A percentile compares a stretch with the other conserved stretches of the same genome.
These are phyloP conservation scores for Caryopteris hybrid DNA, from an alignment of 305 asterid genomes.

Conservation along the genomic window DNA sequence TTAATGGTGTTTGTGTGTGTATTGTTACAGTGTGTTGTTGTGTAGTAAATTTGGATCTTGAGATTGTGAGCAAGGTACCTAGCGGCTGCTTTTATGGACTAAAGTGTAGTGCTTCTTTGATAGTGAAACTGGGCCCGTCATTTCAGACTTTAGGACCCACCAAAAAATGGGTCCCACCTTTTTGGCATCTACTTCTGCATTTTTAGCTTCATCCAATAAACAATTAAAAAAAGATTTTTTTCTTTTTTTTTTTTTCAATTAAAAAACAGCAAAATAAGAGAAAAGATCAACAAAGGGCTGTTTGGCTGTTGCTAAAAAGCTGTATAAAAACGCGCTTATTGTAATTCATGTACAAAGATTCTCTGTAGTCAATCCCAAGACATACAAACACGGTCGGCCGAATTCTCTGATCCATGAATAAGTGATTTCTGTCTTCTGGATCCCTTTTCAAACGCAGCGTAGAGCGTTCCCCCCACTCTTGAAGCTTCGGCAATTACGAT, in stretches of 20 bases:
- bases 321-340: neutral
- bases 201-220: conserved; percentile 2
- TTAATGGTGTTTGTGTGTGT: conserved; percentile 14
- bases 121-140: conserved; percentile 34
- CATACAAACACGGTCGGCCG: no score
- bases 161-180: conserved; percentile 27
- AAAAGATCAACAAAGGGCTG: conserved; percentile 19
- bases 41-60: conserved; percentile 13
- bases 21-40: neutral
- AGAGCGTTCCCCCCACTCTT: neutral
- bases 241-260: neutral
- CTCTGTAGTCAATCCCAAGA: conserved; percentile 32
- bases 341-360: conserved; percentile 35
- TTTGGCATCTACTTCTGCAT: conserved; percentile 12
- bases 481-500: neutral
- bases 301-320: conserved; percentile 28
- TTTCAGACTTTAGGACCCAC: conserved; percentile 28
- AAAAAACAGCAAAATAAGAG: neutral
- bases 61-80: neutral
- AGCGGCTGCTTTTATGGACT: conserved; percentile 47
- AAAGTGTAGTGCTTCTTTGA: conserved; percentile 18
- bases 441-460: neutral
- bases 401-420: conserved; percentile 21
- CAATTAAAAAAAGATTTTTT: neutral
- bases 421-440: neutral